phyloP scores from a whole-genome alignment of 179 eudicot species.

The Silene noctiflora region DNA sequence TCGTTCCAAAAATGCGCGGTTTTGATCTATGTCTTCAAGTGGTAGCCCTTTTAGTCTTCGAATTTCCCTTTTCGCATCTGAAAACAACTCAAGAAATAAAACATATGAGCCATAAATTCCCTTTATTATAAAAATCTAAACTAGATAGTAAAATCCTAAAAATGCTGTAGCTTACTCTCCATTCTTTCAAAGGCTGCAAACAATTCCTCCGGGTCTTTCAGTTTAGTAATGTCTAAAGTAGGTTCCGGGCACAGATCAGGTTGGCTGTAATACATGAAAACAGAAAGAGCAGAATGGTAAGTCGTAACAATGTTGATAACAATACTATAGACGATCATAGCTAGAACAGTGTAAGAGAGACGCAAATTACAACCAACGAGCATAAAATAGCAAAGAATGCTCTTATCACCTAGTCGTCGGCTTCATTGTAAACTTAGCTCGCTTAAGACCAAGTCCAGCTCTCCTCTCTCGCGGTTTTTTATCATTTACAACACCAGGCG shows the following conservation, averaged over 20 bases:
- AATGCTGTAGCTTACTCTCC: constrained; percentile 49
- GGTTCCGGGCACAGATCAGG: constrained; percentile 37
- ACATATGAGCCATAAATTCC: not conserved
- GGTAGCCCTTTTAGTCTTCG: constrained; percentile 44
- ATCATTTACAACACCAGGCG: constrained; percentile 24
- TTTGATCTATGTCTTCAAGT: constrained; percentile 30
- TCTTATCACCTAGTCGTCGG: constrained; percentile 47
- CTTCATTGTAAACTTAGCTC: constrained; percentile 54
- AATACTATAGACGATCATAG: not conserved
- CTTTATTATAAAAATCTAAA: not conserved
- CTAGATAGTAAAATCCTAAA: not conserved
- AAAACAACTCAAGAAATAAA: constrained; percentile 19
- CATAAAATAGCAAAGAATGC: not conserved
- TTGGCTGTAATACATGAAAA: constrained; percentile 41
- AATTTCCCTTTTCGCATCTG: constrained; percentile 61
- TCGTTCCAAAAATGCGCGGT: constrained; percentile 27
- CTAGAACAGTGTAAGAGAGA: not conserved
- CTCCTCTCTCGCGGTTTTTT: constrained; percentile 47
- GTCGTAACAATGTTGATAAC: not conserved
- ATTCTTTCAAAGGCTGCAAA: constrained; percentile 53
- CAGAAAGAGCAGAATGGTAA: not conserved
- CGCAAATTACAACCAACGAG: not conserved
- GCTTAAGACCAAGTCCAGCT: constrained; percentile 65
- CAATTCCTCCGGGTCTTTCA: constrained; percentile 56
- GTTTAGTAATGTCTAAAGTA: constrained; percentile 38